Evolutionary conservation across 345 rosid genomes (phyloP).

Genomic region (Eucalyptus erythrocorys): DNA sequence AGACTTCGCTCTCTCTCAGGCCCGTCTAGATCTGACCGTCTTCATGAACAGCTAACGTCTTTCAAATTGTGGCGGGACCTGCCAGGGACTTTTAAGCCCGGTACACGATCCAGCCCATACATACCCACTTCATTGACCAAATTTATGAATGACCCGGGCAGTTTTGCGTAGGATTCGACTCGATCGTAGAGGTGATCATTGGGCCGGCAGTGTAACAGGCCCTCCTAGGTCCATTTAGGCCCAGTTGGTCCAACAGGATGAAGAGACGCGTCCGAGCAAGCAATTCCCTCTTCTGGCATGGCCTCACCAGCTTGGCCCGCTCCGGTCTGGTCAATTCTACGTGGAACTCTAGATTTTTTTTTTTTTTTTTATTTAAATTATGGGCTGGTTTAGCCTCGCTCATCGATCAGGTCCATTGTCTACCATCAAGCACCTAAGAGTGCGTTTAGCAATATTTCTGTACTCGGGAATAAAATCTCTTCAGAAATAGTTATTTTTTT

Average conservation of each 20-base stretch:
- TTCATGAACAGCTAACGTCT: neutral
- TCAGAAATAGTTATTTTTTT: too few species aligned
- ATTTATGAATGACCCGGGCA: neutral
- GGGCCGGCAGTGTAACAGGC: neutral
- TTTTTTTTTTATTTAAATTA: too few species aligned
- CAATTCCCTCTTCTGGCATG: neutral
- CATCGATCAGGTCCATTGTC: neutral
- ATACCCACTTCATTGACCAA: neutral
- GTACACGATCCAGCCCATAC: neutral
- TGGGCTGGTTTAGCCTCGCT: neutral
- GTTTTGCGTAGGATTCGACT: neutral
- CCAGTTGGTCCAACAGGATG: neutral
- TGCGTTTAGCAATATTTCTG: fast-evolving
- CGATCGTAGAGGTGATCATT: neutral
- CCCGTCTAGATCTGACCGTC: neutral
- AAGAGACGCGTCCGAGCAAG: neutral
- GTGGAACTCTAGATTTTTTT: neutral
- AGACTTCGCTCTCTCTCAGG: neutral
- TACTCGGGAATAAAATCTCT: fast-evolving
- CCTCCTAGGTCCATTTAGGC: neutral
- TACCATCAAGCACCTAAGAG: neutral
- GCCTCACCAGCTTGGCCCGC: neutral
- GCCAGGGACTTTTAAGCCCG: neutral
- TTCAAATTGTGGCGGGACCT: neutral
- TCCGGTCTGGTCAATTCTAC: neutral